Evolutionary conservation across 345 rosid species (phyloP), one percentile per base, ranked within the genome.

Genomic region (Geranium brycei): DNA sequence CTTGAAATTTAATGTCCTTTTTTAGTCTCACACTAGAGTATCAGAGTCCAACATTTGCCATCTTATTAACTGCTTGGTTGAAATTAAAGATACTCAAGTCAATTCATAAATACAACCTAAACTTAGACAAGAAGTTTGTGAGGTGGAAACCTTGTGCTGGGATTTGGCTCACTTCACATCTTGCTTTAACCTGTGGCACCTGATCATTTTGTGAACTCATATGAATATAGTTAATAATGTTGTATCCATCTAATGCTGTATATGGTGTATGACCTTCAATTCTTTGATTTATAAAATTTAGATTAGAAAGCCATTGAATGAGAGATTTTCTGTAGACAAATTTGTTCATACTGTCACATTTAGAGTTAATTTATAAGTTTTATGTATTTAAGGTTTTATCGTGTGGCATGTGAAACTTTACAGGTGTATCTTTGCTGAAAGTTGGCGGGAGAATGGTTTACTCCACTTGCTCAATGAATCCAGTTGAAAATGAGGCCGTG

Each of bases 401-500:
- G 56, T 16, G 19, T 35, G 51, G 32, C 41, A 40, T 63, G 61
- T 55, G 51, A 15, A 64, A 63, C 41, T 67, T 79, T 72, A 66
- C 77, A 92, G 98, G 97, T 63, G 57, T 90, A 38, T 76, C 97
- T 62, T 69, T 90, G 69, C 82, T 93, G 58, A 90, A 88, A 88
- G 91, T 88, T 67, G 96, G 96, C 70, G 99, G 99, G 62, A 86
- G 87, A 82, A 90, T 93, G 91, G 87, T 93, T 68, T 93, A 93
- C 81, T 93, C 97, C 3, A 90, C 99, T 61, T 93, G 97, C 75
- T 88, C 97, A 14, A 86, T 90, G 97, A 90, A 93, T 78, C 97
- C 97, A 68, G 84, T 93, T 60, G 97, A 93, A 81, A 70, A 93
- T 75, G 99, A 93, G 78, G 99, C 97, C 55, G 99, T 93, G 74